Conservation (phyloP, 768 basidiomycete species). For the Mycena capillaripes region DNA sequence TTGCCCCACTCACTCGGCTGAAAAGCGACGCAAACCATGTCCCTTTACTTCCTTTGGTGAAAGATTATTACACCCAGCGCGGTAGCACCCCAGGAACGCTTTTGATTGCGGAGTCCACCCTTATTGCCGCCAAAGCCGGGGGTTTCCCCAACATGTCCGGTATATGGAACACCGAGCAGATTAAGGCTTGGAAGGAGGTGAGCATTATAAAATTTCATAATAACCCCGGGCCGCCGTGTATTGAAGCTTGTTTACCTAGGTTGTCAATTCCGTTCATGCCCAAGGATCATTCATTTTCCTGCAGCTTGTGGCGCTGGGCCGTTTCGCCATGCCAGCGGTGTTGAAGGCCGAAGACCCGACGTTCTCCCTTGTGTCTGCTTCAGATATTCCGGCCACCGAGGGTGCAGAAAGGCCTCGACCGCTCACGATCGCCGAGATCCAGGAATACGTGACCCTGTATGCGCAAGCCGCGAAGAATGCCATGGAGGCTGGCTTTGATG, state of each 20-base stretch:
- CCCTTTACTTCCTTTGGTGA: constrained; percentile 43
- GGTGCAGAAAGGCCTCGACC: constrained; percentile 32
- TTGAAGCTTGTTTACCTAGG: constrained; percentile 31
- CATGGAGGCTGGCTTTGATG: constrained; percentile 55
- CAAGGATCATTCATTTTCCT: constrained; percentile 59
- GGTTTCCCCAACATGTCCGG: constrained; percentile 53
- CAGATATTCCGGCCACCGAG: constrained; percentile 34
- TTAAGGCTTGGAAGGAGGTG: constrained; percentile 58
- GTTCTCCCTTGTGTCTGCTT: constrained; percentile 42
- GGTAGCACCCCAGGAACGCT: constrained; percentile 50
- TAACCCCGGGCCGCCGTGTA: background rate
- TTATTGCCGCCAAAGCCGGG: constrained; percentile 45
- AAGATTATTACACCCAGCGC: constrained; percentile 49
- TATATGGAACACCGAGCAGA: constrained; percentile 57
- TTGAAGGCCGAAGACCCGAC: constrained; percentile 45
- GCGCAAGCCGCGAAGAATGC: constrained; percentile 50
- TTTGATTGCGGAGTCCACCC: constrained; percentile 57
- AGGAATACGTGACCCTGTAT: constrained; percentile 45
- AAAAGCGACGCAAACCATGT: constrained; percentile 42
- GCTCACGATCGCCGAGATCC: constrained; percentile 47
- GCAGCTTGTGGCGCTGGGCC: constrained; percentile 64
- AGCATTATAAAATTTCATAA: background rate
- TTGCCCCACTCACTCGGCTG: constrained; percentile 51
- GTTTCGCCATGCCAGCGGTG: constrained; percentile 39
- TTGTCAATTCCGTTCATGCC: constrained; percentile 63